A percentile compares a stretch with the other conserved stretches of the same genome.
Evolutionary conservation across 2,329 filamentous ascomycete genomes (phyloP).

Genomic region (Coleophoma crateriformis): DNA sequence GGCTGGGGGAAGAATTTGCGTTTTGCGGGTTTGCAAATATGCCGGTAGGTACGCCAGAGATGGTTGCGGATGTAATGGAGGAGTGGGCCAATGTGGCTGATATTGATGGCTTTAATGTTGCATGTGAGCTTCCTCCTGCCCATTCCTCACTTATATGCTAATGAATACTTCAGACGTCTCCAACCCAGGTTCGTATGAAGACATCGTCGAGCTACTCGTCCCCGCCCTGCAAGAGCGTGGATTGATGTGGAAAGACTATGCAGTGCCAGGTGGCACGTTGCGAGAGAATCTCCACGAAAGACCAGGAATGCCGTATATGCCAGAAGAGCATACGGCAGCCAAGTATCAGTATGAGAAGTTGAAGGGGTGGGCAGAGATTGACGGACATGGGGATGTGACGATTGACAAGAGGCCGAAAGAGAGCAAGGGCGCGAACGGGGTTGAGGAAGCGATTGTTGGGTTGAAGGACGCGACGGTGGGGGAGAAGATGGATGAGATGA

Average conservation of each 20-base stretch:
- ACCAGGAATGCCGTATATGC: constrained; percentile 40
- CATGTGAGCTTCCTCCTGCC: constrained; percentile 53
- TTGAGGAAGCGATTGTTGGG: background rate
- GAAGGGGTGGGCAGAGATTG: background rate
- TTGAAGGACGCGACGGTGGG: background rate
- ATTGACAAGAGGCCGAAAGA: background rate
- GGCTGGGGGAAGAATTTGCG: background rate
- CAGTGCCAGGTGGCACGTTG: constrained; percentile 50
- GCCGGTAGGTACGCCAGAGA: background rate
- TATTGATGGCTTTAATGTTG: constrained; percentile 70
- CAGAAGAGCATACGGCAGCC: constrained; percentile 40
- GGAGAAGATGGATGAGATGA: background rate
- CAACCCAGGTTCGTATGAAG: constrained; percentile 62
- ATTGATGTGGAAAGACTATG: constrained; percentile 42
- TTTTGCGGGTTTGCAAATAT: background rate
- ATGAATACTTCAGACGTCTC: constrained; percentile 48
- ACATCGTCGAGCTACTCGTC: constrained; percentile 58
- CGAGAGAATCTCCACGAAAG: constrained; percentile 53
- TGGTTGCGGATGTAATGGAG: constrained; percentile 62
- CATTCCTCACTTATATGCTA: background rate
- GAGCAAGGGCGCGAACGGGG: background rate
- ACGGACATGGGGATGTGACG: background rate
- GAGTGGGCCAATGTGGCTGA: constrained; percentile 63
- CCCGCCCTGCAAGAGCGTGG: constrained; percentile 56
- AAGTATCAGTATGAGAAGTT: background rate